Conservation (phyloP, 441 rosid species). For the Iberis amara region DNA sequence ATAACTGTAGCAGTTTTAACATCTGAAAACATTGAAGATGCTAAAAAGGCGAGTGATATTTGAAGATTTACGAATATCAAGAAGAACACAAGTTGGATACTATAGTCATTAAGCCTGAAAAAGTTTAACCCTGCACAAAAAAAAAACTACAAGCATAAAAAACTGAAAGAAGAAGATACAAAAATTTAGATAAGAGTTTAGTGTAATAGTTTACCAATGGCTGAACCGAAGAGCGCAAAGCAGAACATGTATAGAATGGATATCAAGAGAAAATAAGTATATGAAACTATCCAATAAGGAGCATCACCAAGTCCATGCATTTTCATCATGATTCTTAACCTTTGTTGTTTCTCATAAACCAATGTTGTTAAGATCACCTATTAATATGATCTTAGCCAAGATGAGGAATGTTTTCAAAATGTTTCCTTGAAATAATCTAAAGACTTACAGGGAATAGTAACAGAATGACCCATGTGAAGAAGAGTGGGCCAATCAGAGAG, state of each 20-base stretch:
- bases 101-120: constrained; percentile 74
- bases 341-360: constrained; percentile 84
- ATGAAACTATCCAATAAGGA: constrained; percentile 88
- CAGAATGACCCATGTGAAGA: constrained; percentile 88
- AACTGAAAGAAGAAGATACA: constrained; percentile 24
- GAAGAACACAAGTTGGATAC: constrained; percentile 76
- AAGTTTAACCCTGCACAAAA: constrained; percentile 69
- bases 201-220: constrained; percentile 44
- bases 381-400: neutral
- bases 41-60: constrained; percentile 70
- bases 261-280: constrained; percentile 65
- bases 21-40: constrained; percentile 64
- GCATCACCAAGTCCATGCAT: constrained; percentile 98
- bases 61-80: constrained; percentile 76
- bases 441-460: constrained; percentile 85
- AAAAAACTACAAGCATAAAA: constrained; percentile 9
- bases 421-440: constrained; percentile 8
- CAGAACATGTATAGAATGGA: constrained; percentile 69
- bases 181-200: constrained; percentile 15
- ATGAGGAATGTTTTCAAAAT: constrained; percentile 2
- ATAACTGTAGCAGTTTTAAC: constrained; percentile 85
- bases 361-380: constrained; percentile 69
- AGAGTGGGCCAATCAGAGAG: constrained; percentile 78
- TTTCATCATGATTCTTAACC: constrained; percentile 91
- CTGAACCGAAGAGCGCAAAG: constrained; percentile 70